Evolutionary conservation across 306 rosid genomes (phyloP), one percentile per base, ranked within the genome.

Genomic region (Lathyrus oleraceus): DNA sequence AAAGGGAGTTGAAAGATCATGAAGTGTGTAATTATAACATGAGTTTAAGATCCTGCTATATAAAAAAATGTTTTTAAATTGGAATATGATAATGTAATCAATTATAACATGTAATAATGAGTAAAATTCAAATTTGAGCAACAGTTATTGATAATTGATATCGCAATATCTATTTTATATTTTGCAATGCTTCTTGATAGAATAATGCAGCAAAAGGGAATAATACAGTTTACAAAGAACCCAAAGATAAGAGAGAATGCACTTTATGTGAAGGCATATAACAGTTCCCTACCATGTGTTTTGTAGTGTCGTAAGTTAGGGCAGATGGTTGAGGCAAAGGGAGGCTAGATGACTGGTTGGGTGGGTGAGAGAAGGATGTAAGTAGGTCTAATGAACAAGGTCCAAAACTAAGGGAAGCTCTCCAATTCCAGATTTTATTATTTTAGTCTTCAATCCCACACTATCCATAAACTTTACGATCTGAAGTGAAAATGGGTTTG

Each of bases 1-100:
- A 59, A 59, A 32, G 43, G 65, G 44, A 59, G 40, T 23, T 59
- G 17, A 23, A 54, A 23, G 44, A 59, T 59, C 65, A 32, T 59
- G 36, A 59, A 11, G 10, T 23, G 15, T 11, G 16, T 11, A 4
- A 54, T 54, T n/a, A 23, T 23, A 23, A 12, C 10, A 54, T 23
- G 61, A 12, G 35, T 11, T 23, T 5, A 54, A 54, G 61, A 12
- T 54, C 61, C 4, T 54, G n/a, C 17, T 23, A 5, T 5, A 53
- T 23, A 10, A 52, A 17, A 51, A 10, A 5, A 21, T 53, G 16
- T 23, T 54, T 54, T 23, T 12, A 54, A 54, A 23, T 23, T 5
- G 4, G 2, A 11, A 4, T 54, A 54, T 54, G 61, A 54, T 23
- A 25, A 23, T 5, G 15, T 54, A 23, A 11, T 23, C 9, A 23